These are phyloP conservation scores for Gracilaria vermiculophylla DNA, from an alignment of 23 red algal species.

Conservation along the genomic window DNA sequence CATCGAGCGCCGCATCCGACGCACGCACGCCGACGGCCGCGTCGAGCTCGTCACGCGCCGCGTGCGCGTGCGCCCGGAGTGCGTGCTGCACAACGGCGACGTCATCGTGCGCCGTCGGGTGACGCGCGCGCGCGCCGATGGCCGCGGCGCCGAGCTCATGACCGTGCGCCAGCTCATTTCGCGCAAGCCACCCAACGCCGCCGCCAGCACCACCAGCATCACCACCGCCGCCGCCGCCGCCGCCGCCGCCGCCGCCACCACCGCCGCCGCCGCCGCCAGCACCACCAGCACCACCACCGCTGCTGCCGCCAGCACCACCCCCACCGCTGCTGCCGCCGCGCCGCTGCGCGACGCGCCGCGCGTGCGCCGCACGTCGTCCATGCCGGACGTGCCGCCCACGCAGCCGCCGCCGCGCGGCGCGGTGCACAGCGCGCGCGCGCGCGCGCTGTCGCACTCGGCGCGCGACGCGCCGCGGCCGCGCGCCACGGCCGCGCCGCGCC, in stretches of 20 bases:
- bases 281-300: too few species aligned
- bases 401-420: neutral
- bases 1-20: conserved; percentile 24
- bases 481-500: neutral
- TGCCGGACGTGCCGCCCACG: neutral
- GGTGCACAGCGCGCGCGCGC: neutral
- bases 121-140: conserved; percentile 25
- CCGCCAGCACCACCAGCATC: neutral
- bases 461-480: neutral
- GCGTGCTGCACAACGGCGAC: conserved; percentile 45
- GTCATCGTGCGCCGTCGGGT: conserved; percentile 27
- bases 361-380: neutral
- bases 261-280: too few species aligned
- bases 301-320: too few species aligned
- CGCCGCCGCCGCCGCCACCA: too few species aligned
- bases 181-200: neutral
- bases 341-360: too few species aligned
- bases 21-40: conserved; percentile 28
- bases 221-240: neutral
- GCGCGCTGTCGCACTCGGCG: neutral
- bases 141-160: conserved; percentile 6
- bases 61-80: conserved; percentile 24
- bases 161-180: conserved; percentile 36
- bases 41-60: neutral
- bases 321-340: too few species aligned